Base-by-base conservation (phyloP, 73 alveolate species). In the Paramecium primaurelia region DNA sequence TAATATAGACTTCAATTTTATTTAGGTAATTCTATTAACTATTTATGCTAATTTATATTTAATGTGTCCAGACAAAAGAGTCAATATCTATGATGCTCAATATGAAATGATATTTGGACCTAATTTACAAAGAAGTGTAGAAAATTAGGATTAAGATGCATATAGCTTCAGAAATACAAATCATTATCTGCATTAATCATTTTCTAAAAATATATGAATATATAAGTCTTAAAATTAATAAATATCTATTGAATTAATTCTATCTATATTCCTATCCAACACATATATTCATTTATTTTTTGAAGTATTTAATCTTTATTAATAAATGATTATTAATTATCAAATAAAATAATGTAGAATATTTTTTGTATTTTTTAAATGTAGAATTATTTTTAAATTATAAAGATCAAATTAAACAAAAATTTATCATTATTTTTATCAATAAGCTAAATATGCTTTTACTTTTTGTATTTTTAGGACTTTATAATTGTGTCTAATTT, bases 51-150 rank as follows among this genome's bases (percentile, higher is more conserved):
- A 73, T 11, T 34, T 73, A 37, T 73, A 73, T 40, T 8, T 38
- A 3, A 73, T 34, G 34, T 37, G 87, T 37, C 87, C 87, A 36
- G 87, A 73, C n/a, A 73, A 73, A 73, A 73, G 87, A 73, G 20
- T 2, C 8, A 73, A 73, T 73, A 73, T 73, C 12, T 73, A 73
- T n/a, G 87, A 73, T 73, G 87, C 58, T n/a, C 32, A 73, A 73
- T 73, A 73, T 73, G 60, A 37, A 73, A 73, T 73, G 37, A 37
- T 73, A 20, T 73, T 73, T 73, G 87, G 59, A 73, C 28, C 3
- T 54, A 18, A 54, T 54, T 54, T 54, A 54, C 9, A 20, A 54
- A 54, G 16, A 54, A 54, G 32, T 4, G 3, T 4, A 54, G 32
- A n/a, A 3, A 34, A n/a, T 11, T 4, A 64, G 0, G 26, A 28